Percentiles rank a stretch among this genome's conserved stretches.
Evolutionary conservation across 345 rosid genomes (phyloP).

Genomic region (Iberis pinnata): DNA sequence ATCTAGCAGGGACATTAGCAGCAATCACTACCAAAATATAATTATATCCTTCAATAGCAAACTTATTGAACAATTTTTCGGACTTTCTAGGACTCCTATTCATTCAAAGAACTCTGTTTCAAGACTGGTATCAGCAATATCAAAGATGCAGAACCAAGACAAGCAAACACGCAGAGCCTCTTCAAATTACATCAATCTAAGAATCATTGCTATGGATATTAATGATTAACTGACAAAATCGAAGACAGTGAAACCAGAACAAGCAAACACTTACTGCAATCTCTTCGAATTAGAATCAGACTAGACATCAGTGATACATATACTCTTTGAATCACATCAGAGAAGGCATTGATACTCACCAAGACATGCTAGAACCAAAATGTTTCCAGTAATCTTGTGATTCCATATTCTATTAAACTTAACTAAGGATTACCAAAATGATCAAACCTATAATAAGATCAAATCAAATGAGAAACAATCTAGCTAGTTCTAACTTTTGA

Average conservation of each 20-base stretch:
- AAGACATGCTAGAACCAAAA: neutral
- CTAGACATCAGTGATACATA: neutral
- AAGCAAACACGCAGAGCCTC: too few relatives aligned
- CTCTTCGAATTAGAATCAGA: constrained; percentile 5
- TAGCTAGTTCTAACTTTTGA: neutral
- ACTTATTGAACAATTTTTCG: constrained; percentile 1
- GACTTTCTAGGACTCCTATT: constrained; percentile 2
- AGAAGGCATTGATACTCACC: neutral
- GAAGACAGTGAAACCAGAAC: neutral
- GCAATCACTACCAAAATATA: neutral
- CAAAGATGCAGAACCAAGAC: constrained; percentile 12
- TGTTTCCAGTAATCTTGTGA: neutral
- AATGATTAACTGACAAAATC: neutral
- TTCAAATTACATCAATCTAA: neutral
- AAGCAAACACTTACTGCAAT: neutral
- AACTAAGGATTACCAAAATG: constrained; percentile 2
- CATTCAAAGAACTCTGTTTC: neutral
- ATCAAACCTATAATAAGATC: neutral
- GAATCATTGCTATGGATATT: neutral
- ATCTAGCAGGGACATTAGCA: constrained; percentile 1
- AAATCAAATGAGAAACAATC: neutral
- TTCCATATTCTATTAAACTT: neutral
- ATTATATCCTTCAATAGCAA: neutral
- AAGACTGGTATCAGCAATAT: neutral
- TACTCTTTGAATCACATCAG: constrained; percentile 1